Evolutionary conservation across 768 basidiomycete species (phyloP), one percentile per base, ranked within the genome.

Genomic region (Boletellus emodensis): DNA sequence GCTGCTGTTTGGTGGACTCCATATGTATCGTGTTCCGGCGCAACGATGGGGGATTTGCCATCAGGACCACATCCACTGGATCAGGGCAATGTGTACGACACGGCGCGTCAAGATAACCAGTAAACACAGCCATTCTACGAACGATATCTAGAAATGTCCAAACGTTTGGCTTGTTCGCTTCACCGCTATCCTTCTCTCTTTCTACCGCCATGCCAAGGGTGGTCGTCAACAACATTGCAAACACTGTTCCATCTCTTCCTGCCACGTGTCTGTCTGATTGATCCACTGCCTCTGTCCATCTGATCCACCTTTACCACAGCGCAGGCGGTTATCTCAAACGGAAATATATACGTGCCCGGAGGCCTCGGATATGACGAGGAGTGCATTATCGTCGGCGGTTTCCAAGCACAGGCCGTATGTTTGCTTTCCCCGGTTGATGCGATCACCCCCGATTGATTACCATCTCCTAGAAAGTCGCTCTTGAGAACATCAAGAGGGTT

Each of bases 311-410:
- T 14, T 24, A 15, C 14, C 30, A 39, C 34, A 50, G 49, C 49
- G 20, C 49, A 50, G 30, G 49, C 28, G 24, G 36, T 14, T 18
- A 15, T 50, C 18, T 30, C 30, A 9, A 44, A 50, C 30, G 20
- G 15, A 28, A 63, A 48, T 8, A 61, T 74, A 12, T 75, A 74
- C n/a, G 67, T 71, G 22, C 75, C 73, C 10, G 73, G 74, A 2
- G 73, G 62, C 55, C 64, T 75, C 42, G 74, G 74, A 15, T 66
- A 61, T 44, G 58, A 65, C 35, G 38, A 40, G 1, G 69, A 74
- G 9, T 50, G 56, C 48, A 55, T 57, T 49, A 56, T 76, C 41
- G 58, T 69, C 14, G 74, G 73, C 4, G 74, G 71, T 3, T 50
- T 76, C 15, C 57, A 67, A 38, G 59, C 44, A 0, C 75, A 76